Percentiles rank a stretch among this genome's conserved stretches.
Evolutionary conservation across 768 basidiomycete species (phyloP).

Genomic region (Piloderma croceum): DNA sequence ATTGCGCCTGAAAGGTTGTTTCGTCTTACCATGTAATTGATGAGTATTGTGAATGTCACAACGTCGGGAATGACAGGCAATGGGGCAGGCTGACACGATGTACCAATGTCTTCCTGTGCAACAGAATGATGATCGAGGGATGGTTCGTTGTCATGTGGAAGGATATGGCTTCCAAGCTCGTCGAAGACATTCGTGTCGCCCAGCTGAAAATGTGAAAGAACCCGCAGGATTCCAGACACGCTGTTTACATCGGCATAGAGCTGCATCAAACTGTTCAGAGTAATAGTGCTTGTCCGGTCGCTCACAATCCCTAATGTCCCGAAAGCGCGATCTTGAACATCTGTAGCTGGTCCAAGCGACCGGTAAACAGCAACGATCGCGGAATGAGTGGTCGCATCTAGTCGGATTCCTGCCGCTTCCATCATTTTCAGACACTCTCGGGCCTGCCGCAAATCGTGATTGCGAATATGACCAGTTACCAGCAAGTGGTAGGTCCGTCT

Average conservation of each 20-base stretch:
- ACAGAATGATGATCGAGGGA: no score
- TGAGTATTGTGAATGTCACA: conserved; percentile 57
- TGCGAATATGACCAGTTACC: conserved; percentile 62
- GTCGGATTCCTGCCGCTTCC: conserved; percentile 47
- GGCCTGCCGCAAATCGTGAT: conserved; percentile 55
- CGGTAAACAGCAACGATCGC: conserved; percentile 55
- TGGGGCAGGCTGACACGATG: not conserved
- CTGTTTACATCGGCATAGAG: not conserved
- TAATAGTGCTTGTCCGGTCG: not conserved
- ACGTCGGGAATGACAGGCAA: conserved; percentile 39
- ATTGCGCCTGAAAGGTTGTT: conserved; percentile 42
- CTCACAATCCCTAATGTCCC: not conserved
- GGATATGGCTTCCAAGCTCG: no score
- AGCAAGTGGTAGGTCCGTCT: conserved; percentile 67
- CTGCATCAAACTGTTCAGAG: not conserved
- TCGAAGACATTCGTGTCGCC: no score
- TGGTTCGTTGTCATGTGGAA: no score
- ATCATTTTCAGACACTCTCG: conserved; percentile 50
- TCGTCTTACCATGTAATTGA: conserved; percentile 46
- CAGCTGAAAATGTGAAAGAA: not conserved
- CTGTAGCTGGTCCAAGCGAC: conserved; percentile 47
- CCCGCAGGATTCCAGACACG: not conserved
- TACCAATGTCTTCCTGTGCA: not conserved
- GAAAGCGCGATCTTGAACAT: not conserved
- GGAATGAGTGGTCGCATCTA: conserved; percentile 55